Percentiles rank a stretch among this genome's conserved stretches.
These are phyloP conservation scores for Lenwebbia sp. DNA, from an alignment of 345 rosid genomes.

Conservation along the genomic window DNA sequence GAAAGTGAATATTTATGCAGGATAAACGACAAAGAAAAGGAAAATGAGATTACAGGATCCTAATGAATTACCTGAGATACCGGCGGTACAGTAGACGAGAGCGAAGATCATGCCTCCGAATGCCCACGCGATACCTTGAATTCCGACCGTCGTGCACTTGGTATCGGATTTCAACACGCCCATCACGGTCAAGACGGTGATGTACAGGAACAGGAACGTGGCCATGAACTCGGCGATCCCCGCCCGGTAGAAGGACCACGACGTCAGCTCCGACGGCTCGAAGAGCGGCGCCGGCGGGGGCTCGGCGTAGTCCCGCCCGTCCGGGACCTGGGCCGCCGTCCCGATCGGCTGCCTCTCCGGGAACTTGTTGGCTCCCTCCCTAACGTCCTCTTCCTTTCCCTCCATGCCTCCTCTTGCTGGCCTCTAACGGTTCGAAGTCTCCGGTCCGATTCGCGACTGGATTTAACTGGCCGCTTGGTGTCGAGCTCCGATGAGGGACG, in stretches of 20 bases:
- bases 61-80: conserved; percentile 24
- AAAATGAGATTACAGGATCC: background rate
- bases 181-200: conserved; percentile 42
- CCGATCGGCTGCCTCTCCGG: conserved; percentile 42
- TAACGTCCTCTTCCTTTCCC: conserved; percentile 45
- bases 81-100: conserved; percentile 54
- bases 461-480: background rate
- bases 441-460: background rate
- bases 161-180: conserved; percentile 14
- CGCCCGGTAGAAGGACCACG: conserved; percentile 47
- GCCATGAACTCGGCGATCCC: conserved; percentile 48
- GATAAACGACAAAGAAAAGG: background rate
- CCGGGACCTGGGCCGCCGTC: conserved; percentile 36
- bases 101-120: conserved; percentile 62
- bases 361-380: conserved; percentile 47
- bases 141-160: conserved; percentile 38
- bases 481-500: background rate
- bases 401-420: conserved; percentile 8
- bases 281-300: conserved; percentile 41
- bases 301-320: conserved; percentile 31
- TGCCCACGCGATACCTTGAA: conserved; percentile 59
- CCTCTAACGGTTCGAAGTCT: background rate
- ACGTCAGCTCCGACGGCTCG: conserved; percentile 21
- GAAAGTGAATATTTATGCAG: background rate
- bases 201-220: conserved; percentile 36